Evolutionary conservation across 2,329 filamentous ascomycete genomes (phyloP).

Genomic region (Raffaelea arxii): DNA sequence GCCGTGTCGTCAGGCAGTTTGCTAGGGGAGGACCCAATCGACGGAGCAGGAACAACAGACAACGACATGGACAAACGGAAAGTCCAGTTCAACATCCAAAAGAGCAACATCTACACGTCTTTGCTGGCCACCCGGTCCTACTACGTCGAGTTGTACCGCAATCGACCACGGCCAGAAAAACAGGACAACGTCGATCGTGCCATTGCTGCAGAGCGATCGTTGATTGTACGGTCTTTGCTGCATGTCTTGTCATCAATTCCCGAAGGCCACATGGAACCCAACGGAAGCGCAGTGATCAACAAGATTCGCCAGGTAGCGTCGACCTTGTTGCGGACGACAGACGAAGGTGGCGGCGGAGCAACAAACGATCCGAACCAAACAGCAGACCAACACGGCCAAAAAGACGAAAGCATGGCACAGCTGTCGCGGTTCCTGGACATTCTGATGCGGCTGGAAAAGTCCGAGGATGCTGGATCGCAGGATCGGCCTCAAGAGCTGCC

Average conservation of each 20-base stretch:
- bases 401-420: slow-evolving; percentile 46
- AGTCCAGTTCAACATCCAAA: slow-evolving; percentile 80
- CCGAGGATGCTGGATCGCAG: slow-evolving; percentile 30
- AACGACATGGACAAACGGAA: slow-evolving; percentile 44
- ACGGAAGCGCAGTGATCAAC: slow-evolving; percentile 55
- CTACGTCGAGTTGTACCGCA: slow-evolving; percentile 79
- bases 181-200: slow-evolving; percentile 43
- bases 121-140: slow-evolving; percentile 75
- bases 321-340: slow-evolving; percentile 54
- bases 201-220: slow-evolving; percentile 67
- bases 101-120: slow-evolving; percentile 79
- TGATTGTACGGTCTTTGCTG: slow-evolving; percentile 72
- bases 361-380: too few relatives aligned
- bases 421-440: slow-evolving; percentile 65
- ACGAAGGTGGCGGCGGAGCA: background rate
- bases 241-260: slow-evolving; percentile 67
- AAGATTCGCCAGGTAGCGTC: slow-evolving; percentile 81
- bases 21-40: too few relatives aligned
- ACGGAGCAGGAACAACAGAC: slow-evolving; percentile 30
- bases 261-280: slow-evolving; percentile 76
- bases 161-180: slow-evolving; percentile 45
- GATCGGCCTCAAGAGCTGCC: slow-evolving; percentile 68
- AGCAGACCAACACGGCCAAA: too few relatives aligned
- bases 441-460: slow-evolving; percentile 62
- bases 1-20: slow-evolving; percentile 11